A percentile compares a stretch with the other conserved stretches of the same genome.
phyloP scores from a whole-genome alignment of 2,329 filamentous ascomycete genomes.

The Fusarium anguioides region DNA sequence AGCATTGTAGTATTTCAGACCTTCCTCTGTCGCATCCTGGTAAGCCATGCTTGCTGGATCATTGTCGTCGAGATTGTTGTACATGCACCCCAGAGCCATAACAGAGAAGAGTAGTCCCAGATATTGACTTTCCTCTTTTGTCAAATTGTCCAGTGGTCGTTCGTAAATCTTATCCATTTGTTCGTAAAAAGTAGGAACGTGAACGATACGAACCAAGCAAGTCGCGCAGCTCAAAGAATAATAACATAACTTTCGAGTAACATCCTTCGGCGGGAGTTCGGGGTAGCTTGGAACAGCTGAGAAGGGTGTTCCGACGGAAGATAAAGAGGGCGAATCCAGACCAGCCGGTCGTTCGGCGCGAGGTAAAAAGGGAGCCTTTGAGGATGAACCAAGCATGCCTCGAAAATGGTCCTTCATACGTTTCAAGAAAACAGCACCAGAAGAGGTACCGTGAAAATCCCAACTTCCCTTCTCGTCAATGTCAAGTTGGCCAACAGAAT shows the following conservation, averaged over 20 bases:
- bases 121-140: conserved; percentile 73
- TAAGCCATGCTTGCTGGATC: conserved; percentile 61
- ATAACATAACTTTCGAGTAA: conserved; percentile 64
- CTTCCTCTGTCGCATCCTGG: conserved; percentile 65
- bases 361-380: conserved; percentile 69
- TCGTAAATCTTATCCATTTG: conserved; percentile 83
- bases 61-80: conserved; percentile 67
- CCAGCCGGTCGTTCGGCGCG: conserved; percentile 61
- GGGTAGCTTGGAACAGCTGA: conserved; percentile 63
- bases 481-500: conserved; percentile 89
- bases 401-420: conserved; percentile 90
- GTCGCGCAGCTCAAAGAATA: conserved; percentile 68
- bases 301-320: conserved; percentile 72
- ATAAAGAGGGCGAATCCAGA: conserved; percentile 75
- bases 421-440: conserved; percentile 87
- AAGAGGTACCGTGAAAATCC: conserved; percentile 96
- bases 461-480: conserved; percentile 91
- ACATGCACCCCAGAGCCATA: conserved; percentile 79
- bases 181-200: conserved; percentile 83
- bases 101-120: conserved; percentile 77
- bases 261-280: conserved; percentile 75
- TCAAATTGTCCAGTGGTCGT: conserved; percentile 69
- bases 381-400: conserved; percentile 74
- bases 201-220: conserved; percentile 75
- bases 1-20: conserved; percentile 78